Evolutionary conservation across 2,329 filamentous ascomycete genomes (phyloP).

Genomic region (Aspergillus caelatus): DNA sequence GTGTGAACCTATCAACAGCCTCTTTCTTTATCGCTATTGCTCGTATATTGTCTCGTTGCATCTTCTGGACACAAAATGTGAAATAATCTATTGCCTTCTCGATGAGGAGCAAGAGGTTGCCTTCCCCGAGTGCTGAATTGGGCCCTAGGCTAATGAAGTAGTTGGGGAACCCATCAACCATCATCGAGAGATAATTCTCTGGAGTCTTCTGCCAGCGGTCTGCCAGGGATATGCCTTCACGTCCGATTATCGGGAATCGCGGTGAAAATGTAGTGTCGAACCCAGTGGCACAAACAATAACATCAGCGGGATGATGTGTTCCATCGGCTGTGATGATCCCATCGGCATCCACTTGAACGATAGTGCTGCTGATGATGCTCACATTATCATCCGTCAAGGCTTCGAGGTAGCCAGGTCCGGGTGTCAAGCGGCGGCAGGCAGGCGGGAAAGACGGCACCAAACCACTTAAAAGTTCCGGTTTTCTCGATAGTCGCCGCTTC

Average conservation of each 20-base stretch:
- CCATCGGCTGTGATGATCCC: constrained; percentile 41
- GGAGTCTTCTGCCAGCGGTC: constrained; percentile 36
- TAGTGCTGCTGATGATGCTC: constrained; percentile 58
- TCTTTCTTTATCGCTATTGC: constrained; percentile 29
- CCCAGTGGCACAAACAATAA: constrained; percentile 43
- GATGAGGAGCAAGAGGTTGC: constrained; percentile 37
- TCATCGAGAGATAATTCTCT: constrained; percentile 40
- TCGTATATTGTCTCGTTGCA: constrained; percentile 40
- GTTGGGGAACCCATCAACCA: constrained; percentile 38
- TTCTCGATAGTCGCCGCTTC: constrained; percentile 36
- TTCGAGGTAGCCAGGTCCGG: constrained; percentile 58
- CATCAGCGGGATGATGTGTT: constrained; percentile 35
- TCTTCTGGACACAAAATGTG: constrained; percentile 36
- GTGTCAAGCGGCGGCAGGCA: constrained; percentile 46
- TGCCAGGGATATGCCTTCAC: constrained; percentile 28
- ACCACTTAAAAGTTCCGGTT: constrained; percentile 37
- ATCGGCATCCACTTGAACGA: constrained; percentile 44
- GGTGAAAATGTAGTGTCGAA: constrained; percentile 41
- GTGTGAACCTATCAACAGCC: constrained; percentile 32
- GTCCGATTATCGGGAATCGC: constrained; percentile 38
- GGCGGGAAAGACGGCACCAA: constrained; percentile 38
- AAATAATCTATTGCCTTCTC: constrained; percentile 39
- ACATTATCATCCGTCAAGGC: constrained; percentile 64
- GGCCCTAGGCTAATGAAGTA: constrained; percentile 40
- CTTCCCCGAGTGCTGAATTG: constrained; percentile 36